Evolutionary conservation across 75 land plant genomes (phyloP).

Genomic region (Cupressus sempervirens): DNA sequence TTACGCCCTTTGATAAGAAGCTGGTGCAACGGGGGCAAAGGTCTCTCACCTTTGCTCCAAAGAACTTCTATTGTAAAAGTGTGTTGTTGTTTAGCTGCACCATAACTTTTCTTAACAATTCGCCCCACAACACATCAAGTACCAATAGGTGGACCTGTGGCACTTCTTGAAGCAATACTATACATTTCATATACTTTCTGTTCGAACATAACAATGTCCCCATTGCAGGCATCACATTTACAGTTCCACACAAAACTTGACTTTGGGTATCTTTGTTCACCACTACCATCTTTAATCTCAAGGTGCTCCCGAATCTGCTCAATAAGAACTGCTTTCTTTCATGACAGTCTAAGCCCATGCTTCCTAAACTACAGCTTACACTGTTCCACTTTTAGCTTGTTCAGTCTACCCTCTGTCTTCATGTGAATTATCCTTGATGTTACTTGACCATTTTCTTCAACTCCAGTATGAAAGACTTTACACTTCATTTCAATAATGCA

Average conservation of each 20-base stretch:
- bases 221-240: constrained; percentile 85
- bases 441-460: too few relatives aligned
- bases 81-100: constrained; percentile 85
- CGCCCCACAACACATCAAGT: constrained; percentile 68
- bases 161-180: constrained; percentile 50
- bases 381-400: constrained; percentile 70
- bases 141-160: constrained; percentile 66
- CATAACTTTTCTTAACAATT: constrained; percentile 88
- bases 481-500: too few relatives aligned
- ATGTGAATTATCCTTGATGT: too few relatives aligned
- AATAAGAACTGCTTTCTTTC: constrained; percentile 59
- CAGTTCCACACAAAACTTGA: constrained; percentile 64
- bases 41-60: constrained; percentile 75
- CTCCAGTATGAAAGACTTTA: too few relatives aligned
- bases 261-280: constrained; percentile 55
- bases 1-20: constrained; percentile 87
- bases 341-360: constrained; percentile 64
- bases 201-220: constrained; percentile 80
- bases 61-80: constrained; percentile 92
- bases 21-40: constrained; percentile 64
- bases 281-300: constrained; percentile 56
- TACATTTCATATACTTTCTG: constrained; percentile 80
- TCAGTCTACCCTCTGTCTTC: constrained; percentile 55
- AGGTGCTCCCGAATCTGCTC: constrained; percentile 68
- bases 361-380: constrained; percentile 67